These are phyloP conservation scores for Globisporangium spinosum DNA, from an alignment of 352 stramenopile genomes.

Conservation along the genomic window DNA sequence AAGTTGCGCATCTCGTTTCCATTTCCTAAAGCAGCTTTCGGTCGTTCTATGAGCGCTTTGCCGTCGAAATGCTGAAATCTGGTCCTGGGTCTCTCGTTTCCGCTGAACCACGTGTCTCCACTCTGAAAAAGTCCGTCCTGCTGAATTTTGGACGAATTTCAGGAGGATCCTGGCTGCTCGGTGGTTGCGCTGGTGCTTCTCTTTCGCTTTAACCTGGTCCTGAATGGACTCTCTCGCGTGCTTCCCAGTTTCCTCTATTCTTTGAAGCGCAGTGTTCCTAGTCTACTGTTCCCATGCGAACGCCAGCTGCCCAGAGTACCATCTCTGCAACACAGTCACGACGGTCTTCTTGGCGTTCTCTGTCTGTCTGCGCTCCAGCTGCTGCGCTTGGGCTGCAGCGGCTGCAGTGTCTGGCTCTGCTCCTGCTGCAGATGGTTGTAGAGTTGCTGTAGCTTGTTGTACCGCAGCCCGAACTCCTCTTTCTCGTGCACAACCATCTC, in stretches of 20 bases:
- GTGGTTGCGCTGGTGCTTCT: conserved; percentile 8
- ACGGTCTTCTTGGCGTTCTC: conserved; percentile 28
- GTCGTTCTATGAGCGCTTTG: background rate
- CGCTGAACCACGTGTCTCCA: conserved; percentile 4
- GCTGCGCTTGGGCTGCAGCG: conserved; percentile 22
- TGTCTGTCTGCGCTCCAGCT: conserved; percentile 17
- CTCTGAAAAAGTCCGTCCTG: background rate
- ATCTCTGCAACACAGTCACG: conserved; percentile 24
- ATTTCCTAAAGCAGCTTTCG: background rate
- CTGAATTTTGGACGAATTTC: conserved; percentile 1
- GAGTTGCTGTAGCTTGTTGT: conserved; percentile 33
- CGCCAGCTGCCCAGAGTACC: conserved; percentile 30
- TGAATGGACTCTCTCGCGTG: conserved; percentile 1
- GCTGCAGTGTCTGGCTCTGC: conserved; percentile 18
- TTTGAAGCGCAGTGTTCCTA: conserved; percentile 4
- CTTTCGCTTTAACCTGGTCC: conserved; percentile 3
- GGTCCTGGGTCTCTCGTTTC: background rate
- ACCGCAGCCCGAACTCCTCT: conserved; percentile 50
- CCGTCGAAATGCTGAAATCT: background rate
- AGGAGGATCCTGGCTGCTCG: background rate
- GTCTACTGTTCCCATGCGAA: conserved; percentile 44
- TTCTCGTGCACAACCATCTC: conserved; percentile 58
- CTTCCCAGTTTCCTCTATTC: conserved; percentile 13
- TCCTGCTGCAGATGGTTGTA: conserved; percentile 34
- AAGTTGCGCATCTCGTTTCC: background rate